Conservation (phyloP, 148 eudicot genomes). For the Cornus florida region DNA sequence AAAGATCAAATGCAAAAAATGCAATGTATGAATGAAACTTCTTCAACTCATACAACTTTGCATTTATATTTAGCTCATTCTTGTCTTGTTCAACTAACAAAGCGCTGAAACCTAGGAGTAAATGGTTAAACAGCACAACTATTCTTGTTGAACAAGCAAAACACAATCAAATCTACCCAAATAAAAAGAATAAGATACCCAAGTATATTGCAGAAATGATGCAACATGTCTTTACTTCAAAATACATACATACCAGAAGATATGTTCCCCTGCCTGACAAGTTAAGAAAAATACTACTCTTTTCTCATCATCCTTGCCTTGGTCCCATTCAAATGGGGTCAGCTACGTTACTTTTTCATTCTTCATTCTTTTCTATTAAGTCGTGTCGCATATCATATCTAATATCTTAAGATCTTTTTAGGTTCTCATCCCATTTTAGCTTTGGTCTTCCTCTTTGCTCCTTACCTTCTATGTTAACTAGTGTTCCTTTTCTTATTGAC, state of each 20-base stretch:
- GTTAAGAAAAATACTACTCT: too few species aligned
- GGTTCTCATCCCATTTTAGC: too few species aligned
- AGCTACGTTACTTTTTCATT: too few species aligned
- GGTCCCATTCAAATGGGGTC: too few species aligned
- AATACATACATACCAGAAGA: conserved; percentile 5
- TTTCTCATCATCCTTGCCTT: too few species aligned
- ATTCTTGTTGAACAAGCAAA: background rate
- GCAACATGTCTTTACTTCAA: background rate
- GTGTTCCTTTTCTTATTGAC: too few species aligned
- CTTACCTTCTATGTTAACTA: too few species aligned
- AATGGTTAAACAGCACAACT: background rate
- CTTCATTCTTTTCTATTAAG: too few species aligned
- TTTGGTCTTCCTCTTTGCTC: too few species aligned
- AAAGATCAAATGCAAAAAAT: background rate
- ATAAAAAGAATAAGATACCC: background rate
- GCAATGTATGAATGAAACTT: background rate
- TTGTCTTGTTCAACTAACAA: background rate
- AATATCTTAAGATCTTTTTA: too few species aligned
- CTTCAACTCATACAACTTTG: background rate
- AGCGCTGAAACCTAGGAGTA: background rate
- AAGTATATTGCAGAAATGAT: background rate
- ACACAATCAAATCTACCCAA: background rate
- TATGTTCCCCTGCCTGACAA: background rate
- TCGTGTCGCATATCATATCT: too few species aligned
- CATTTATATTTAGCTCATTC: background rate